Evolutionary conservation across 73 alveolate genomes (phyloP).

Genomic region (Breviolum minutum): DNA sequence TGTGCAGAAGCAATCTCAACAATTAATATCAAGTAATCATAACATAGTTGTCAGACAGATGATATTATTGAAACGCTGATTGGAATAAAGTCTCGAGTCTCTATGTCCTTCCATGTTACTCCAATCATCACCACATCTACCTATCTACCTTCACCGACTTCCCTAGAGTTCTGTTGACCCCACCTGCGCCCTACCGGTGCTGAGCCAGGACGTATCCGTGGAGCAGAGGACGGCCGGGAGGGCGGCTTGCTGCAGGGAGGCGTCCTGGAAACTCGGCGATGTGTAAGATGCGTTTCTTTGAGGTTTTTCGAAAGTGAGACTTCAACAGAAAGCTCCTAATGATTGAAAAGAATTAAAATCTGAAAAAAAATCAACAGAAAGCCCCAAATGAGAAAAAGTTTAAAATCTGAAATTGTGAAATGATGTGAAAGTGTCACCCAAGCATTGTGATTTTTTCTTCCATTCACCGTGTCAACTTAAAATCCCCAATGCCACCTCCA

Average conservation of each 20-base stretch:
- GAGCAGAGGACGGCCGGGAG: slow-evolving; percentile 27
- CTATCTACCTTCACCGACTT: background rate
- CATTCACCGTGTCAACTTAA: too few relatives aligned
- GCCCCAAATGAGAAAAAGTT: too few relatives aligned
- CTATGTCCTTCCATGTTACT: too few relatives aligned
- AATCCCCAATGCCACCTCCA: background rate
- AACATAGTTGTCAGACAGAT: too few relatives aligned
- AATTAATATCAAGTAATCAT: background rate
- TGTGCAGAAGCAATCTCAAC: background rate
- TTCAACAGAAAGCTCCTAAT: background rate
- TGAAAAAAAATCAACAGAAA: too few relatives aligned
- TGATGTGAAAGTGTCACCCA: too few relatives aligned
- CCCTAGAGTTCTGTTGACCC: too few relatives aligned
- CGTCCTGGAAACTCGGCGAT: slow-evolving; percentile 2
- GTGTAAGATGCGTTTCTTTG: background rate
- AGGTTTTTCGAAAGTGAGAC: background rate
- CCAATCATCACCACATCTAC: background rate
- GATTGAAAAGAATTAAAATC: background rate
- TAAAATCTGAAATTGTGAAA: too few relatives aligned
- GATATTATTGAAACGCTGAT: too few relatives aligned
- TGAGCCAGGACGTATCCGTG: slow-evolving; percentile 12
- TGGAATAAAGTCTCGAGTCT: too few relatives aligned
- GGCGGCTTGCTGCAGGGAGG: background rate
- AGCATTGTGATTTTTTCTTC: too few relatives aligned
- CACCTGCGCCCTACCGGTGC: slow-evolving; percentile 27